These are phyloP conservation scores for Monilinia laxa DNA, from an alignment of 2,329 filamentous ascomycete species.

Conservation along the genomic window DNA sequence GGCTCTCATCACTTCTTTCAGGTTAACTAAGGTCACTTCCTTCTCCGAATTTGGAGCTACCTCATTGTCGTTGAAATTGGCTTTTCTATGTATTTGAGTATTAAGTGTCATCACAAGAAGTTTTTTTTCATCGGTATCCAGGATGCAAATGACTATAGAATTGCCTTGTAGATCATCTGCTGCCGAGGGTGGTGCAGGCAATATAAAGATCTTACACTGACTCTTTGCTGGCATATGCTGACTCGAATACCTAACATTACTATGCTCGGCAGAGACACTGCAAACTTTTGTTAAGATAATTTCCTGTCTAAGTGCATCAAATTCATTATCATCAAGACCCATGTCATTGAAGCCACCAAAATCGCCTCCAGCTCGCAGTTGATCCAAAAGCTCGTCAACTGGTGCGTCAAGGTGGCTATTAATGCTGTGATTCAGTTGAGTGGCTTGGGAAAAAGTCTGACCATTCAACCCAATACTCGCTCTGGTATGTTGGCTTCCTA, in stretches of 20 bases:
- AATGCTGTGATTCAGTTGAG: slow-evolving; percentile 46
- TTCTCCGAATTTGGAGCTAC: slow-evolving; percentile 37
- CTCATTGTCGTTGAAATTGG: slow-evolving; percentile 25
- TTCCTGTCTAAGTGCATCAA: slow-evolving; percentile 70
- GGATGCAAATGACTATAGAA: slow-evolving; percentile 65
- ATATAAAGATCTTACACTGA: slow-evolving; percentile 65
- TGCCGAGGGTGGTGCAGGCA: slow-evolving; percentile 58
- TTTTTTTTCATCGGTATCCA: slow-evolving; percentile 66
- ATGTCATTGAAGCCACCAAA: slow-evolving; percentile 70
- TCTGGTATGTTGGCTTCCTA: slow-evolving; percentile 65
- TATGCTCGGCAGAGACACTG: slow-evolving; percentile 61
- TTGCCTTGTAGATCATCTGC: slow-evolving; percentile 54
- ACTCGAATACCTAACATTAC: slow-evolving; percentile 59
- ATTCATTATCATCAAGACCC: slow-evolving; percentile 69
- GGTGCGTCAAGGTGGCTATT: slow-evolving; percentile 67
- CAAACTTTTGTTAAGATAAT: slow-evolving; percentile 71
- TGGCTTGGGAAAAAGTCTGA: slow-evolving; percentile 31
- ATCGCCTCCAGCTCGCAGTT: slow-evolving; percentile 59
- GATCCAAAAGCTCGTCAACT: slow-evolving; percentile 68
- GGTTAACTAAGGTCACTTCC: slow-evolving; percentile 36
- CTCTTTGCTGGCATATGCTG: slow-evolving; percentile 53
- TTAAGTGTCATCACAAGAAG: slow-evolving; percentile 66
- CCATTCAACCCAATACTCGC: slow-evolving; percentile 48
- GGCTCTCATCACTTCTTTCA: slow-evolving; percentile 45
- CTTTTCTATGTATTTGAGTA: slow-evolving; percentile 42